A percentile compares a stretch with the other conserved stretches of the same genome.
phyloP scores from a whole-genome alignment of 2,329 filamentous ascomycete genomes.

The Fusarium euwallaceae region DNA sequence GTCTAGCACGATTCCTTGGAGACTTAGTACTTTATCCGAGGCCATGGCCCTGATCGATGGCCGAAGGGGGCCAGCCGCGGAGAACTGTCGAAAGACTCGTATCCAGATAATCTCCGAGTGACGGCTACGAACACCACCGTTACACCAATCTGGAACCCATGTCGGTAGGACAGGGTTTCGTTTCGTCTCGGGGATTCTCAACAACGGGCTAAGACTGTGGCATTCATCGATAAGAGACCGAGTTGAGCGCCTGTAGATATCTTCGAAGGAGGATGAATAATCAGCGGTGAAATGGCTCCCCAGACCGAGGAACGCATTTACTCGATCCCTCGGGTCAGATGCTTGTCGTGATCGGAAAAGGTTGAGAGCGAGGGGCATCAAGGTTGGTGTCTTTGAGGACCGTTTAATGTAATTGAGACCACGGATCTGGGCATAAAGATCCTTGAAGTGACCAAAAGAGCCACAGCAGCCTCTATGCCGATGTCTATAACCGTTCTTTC shows the following conservation, averaged over 20 bases:
- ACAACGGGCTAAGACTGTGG: not conserved
- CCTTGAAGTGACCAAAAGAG: not conserved
- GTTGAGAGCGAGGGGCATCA: not conserved
- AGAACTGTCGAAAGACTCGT: not conserved
- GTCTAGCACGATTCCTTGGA: not conserved
- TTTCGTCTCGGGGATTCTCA: not conserved
- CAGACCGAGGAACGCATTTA: not conserved
- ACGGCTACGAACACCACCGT: conserved; percentile 60
- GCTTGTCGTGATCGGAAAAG: not conserved
- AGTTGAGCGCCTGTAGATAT: not conserved
- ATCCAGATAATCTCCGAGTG: conserved; percentile 36
- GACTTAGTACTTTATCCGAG: not conserved
- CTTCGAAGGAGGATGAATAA: not conserved
- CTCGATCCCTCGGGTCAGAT: not conserved
- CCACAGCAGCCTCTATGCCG: not conserved
- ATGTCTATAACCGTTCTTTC: not conserved
- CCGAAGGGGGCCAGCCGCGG: not conserved
- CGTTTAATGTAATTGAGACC: not conserved
- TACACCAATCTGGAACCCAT: conserved; percentile 61
- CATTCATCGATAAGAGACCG: not conserved
- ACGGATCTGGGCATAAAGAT: not conserved
- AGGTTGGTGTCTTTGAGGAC: not conserved
- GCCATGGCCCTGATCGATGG: not conserved
- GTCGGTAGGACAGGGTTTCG: not conserved
- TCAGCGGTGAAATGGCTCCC: not conserved